Conservation (phyloP, 805 yeast species). For the Hanseniaspora mollemarum region DNA sequence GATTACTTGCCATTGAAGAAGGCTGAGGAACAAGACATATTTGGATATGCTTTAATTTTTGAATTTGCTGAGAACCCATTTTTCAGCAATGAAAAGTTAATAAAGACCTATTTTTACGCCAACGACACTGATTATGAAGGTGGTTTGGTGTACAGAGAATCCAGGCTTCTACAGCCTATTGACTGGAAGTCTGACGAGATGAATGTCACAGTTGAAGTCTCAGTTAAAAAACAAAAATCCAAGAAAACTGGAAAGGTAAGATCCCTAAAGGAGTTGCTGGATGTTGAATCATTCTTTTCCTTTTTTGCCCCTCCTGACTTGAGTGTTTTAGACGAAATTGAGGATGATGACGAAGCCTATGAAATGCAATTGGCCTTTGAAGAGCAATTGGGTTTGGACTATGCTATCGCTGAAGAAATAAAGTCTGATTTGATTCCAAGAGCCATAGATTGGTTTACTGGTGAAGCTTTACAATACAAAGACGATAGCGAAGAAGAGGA, state of each 20-base stretch:
- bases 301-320: slow-evolving; percentile 90
- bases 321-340: slow-evolving; percentile 30
- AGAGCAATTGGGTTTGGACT: slow-evolving; percentile 70
- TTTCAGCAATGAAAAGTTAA: slow-evolving; percentile 59
- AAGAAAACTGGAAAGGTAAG: slow-evolving; percentile 93
- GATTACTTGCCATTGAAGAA: slow-evolving; percentile 47
- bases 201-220: slow-evolving; percentile 76
- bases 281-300: slow-evolving; percentile 90
- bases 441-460: slow-evolving; percentile 98
- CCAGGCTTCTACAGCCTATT: slow-evolving; percentile 70
- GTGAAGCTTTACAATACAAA: slow-evolving; percentile 79
- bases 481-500: slow-evolving; percentile 51
- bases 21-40: slow-evolving; percentile 32
- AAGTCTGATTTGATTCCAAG: slow-evolving; percentile 93
- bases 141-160: slow-evolving; percentile 93
- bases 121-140: slow-evolving; percentile 90
- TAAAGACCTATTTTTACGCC: slow-evolving; percentile 87
- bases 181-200: slow-evolving; percentile 70
- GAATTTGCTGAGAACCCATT: slow-evolving; percentile 49
- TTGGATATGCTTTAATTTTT: slow-evolving; percentile 75
- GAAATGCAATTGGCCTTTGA: slow-evolving; percentile 46
- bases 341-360: slow-evolving; percentile 31
- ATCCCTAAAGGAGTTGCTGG: slow-evolving; percentile 85
- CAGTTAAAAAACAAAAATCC: slow-evolving; percentile 94
- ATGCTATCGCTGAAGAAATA: slow-evolving; percentile 89